A percentile compares a stretch with the other conserved stretches of the same genome.
These are phyloP conservation scores for Umbelopsis sp. DNA, from an alignment of 371 early-diverging fungal genomes.

Conservation along the genomic window DNA sequence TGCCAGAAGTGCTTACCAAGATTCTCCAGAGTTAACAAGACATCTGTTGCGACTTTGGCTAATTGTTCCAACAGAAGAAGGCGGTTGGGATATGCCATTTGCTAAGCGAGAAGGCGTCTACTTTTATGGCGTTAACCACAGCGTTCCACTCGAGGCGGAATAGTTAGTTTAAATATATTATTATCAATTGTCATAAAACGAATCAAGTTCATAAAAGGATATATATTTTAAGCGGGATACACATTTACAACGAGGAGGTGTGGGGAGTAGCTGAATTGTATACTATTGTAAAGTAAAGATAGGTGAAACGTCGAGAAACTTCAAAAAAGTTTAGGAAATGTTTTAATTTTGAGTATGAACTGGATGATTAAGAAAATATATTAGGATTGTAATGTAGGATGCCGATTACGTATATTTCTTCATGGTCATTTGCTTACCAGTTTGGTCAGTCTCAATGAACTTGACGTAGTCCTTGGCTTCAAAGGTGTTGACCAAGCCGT, in stretches of 20 bases:
- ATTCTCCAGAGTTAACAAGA: constrained; percentile 35
- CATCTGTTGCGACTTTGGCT: constrained; percentile 49
- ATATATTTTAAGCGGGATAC: constrained; percentile 5
- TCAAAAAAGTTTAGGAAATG: too few species aligned
- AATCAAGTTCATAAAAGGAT: neutral
- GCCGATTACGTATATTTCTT: neutral
- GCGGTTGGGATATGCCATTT: constrained; percentile 46
- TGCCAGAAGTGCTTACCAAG: constrained; percentile 45
- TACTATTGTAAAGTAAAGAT: neutral
- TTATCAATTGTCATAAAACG: neutral
- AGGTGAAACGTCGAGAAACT: neutral
- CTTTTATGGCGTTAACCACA: constrained; percentile 26
- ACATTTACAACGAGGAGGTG: too few species aligned
- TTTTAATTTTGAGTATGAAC: too few species aligned
- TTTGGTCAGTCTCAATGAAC: constrained; percentile 35
- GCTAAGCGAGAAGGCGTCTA: constrained; percentile 35
- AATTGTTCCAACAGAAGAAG: constrained; percentile 33
- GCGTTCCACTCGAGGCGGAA: constrained; percentile 46
- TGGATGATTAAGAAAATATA: neutral
- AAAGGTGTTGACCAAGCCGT: constrained; percentile 19
- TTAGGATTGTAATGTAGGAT: neutral
- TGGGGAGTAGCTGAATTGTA: too few species aligned
- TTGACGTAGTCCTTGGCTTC: constrained; percentile 33
- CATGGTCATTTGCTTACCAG: constrained; percentile 21
- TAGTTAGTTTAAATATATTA: constrained; percentile 20